These are phyloP conservation scores for Coemansia umbellata DNA, from an alignment of 192 early-diverging fungal species.

Conservation along the genomic window DNA sequence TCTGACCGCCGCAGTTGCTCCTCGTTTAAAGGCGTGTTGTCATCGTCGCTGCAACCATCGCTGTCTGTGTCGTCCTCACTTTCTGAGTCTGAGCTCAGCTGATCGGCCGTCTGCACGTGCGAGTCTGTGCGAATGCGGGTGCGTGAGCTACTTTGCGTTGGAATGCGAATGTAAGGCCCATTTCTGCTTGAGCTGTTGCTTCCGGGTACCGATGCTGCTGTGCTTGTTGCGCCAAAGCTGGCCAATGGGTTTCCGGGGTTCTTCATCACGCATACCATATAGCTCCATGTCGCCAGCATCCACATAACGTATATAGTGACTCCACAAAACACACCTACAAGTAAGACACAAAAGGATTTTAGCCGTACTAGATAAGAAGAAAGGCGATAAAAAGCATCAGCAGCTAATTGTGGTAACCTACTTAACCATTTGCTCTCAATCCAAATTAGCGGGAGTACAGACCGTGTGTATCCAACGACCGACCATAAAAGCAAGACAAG, in stretches of 20 bases:
- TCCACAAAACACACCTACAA: neutral
- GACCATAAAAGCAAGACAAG: constrained; percentile 47
- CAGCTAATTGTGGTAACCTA: no score
- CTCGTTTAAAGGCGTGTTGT: constrained; percentile 12
- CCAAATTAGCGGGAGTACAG: constrained; percentile 24
- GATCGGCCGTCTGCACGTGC: neutral
- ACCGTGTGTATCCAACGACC: constrained; percentile 3
- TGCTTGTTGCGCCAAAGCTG: neutral
- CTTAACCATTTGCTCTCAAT: neutral
- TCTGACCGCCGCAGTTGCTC: constrained; percentile 34
- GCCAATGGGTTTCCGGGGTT: constrained; percentile 23
- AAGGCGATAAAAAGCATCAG: neutral
- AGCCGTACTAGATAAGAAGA: neutral
- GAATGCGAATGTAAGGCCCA: constrained; percentile 6
- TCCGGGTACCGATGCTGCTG: neutral
- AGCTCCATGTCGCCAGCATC: constrained; percentile 27
- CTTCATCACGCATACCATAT: constrained; percentile 24
- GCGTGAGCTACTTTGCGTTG: neutral
- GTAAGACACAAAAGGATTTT: neutral
- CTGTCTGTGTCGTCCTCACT: constrained; percentile 4
- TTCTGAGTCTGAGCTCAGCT: constrained; percentile 1
- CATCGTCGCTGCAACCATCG: constrained; percentile 13
- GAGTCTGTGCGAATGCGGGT: constrained; percentile 1
- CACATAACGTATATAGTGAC: neutral
- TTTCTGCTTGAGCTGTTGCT: constrained; percentile 9